Conservation (phyloP, 176 grass and related monocot species). For the Eragrostis curvula region DNA sequence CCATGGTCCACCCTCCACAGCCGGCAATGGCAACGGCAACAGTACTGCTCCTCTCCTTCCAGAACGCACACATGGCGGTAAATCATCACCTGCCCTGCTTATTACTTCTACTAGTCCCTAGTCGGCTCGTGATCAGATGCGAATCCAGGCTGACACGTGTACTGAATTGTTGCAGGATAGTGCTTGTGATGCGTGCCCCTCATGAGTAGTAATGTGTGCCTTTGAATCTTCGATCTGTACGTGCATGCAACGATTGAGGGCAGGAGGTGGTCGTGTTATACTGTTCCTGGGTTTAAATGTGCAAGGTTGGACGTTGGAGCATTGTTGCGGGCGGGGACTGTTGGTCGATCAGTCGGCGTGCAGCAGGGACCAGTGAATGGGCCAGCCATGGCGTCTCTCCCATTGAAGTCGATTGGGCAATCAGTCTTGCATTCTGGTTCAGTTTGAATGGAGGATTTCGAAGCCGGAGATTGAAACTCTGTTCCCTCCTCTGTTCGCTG, state of each 20-base stretch:
- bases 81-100: not conserved
- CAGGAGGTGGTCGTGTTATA: not conserved
- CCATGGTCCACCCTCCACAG: slow-evolving; percentile 3
- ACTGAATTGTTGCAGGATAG: not conserved
- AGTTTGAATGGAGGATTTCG: slow-evolving; percentile 1
- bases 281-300: slow-evolving; percentile 22
- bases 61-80: slow-evolving; percentile 37
- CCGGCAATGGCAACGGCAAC: not conserved
- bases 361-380: not conserved
- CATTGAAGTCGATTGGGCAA: slow-evolving; percentile 4
- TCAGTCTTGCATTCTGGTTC: slow-evolving; percentile 5
- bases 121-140: slow-evolving; percentile 46
- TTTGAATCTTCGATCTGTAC: slow-evolving; percentile 9
- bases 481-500: too few species aligned
- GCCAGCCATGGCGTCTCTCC: not conserved
- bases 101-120: not conserved
- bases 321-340: not conserved
- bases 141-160: not conserved
- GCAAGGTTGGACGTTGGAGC: slow-evolving; percentile 45
- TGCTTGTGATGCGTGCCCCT: not conserved
- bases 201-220: not conserved
- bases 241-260: not conserved
- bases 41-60: slow-evolving; percentile 16
- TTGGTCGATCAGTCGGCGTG: too few species aligned
- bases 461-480: too few species aligned